Conservation (phyloP, 2,329 filamentous ascomycete genomes). For the Metarhizium humberi region DNA sequence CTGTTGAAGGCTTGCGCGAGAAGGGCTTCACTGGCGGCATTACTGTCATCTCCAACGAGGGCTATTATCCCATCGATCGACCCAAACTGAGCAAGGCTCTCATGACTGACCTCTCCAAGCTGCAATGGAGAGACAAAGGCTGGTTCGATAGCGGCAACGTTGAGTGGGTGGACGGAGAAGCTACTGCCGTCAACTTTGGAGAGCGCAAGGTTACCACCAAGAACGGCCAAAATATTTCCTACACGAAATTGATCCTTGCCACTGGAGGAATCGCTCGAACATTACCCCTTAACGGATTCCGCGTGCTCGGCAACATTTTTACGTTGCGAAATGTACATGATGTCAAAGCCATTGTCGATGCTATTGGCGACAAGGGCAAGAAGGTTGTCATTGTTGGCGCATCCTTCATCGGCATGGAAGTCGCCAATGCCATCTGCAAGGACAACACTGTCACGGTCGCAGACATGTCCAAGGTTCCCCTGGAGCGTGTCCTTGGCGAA, state of each 20-base stretch:
- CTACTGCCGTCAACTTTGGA: constrained; percentile 67
- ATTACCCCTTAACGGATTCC: constrained; percentile 77
- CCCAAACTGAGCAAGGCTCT: constrained; percentile 94
- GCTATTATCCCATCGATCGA: constrained; percentile 80
- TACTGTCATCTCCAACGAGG: constrained; percentile 76
- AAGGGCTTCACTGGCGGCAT: constrained; percentile 72
- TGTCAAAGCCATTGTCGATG: constrained; percentile 64
- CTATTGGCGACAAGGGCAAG: constrained; percentile 75
- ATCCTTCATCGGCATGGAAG: constrained; percentile 97
- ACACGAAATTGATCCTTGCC: constrained; percentile 83
- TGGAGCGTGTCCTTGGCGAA: constrained; percentile 78
- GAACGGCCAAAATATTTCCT: constrained; percentile 59
- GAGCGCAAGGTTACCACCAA: constrained; percentile 66
- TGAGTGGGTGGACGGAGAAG: constrained; percentile 52
- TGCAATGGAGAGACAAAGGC: constrained; percentile 65
- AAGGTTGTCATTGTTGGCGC: constrained; percentile 89
- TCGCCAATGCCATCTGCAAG: constrained; percentile 73
- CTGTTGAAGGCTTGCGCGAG: constrained; percentile 73
- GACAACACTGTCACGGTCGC: constrained; percentile 80
- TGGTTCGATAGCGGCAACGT: constrained; percentile 63
- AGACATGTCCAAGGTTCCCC: constrained; percentile 77
- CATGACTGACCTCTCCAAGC: constrained; percentile 68
- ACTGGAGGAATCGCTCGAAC: constrained; percentile 71
- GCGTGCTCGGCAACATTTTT: constrained; percentile 81
- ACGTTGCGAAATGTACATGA: constrained; percentile 70